Conservation (phyloP, 1,284 basidiomycete species). For the Vanrija sp. region DNA sequence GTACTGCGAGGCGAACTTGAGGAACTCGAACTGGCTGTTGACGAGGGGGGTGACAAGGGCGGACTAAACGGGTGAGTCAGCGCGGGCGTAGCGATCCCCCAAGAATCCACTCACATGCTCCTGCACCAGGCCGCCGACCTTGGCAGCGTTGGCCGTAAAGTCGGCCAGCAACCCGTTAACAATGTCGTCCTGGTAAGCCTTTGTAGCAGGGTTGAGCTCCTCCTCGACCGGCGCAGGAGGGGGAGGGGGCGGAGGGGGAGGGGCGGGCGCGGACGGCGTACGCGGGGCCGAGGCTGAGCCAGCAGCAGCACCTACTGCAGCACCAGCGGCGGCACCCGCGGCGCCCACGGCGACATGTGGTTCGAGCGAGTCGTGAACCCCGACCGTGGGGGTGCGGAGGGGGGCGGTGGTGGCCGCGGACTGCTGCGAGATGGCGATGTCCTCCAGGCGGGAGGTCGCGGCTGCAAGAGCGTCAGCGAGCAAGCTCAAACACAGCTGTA, state of each 20-base stretch:
- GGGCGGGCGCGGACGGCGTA: conserved; percentile 22
- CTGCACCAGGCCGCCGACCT: conserved; percentile 67
- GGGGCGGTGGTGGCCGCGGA: conserved; percentile 22
- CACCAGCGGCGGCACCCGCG: conserved; percentile 39
- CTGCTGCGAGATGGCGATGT: conserved; percentile 61
- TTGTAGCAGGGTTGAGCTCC: conserved; percentile 59
- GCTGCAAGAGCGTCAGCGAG: conserved; percentile 55
- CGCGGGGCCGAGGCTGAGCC: conserved; percentile 23
- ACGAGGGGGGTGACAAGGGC: conserved; percentile 67
- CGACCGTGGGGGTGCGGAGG: conserved; percentile 38
- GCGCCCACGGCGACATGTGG: conserved; percentile 35
- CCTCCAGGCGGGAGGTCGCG: conserved; percentile 89
- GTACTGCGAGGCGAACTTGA: conserved; percentile 68
- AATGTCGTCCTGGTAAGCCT: conserved; percentile 71
- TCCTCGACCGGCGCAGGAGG: conserved; percentile 48
- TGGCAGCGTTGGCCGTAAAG: conserved; percentile 69
- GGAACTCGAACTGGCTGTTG: conserved; percentile 62
- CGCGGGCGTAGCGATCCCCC: not conserved
- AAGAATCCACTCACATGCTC: conserved; percentile 77
- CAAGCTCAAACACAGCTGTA: not conserved
- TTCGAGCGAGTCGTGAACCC: conserved; percentile 39
- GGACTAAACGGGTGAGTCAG: conserved; percentile 54
- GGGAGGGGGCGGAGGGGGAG: conserved; percentile 49
- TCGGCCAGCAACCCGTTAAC: conserved; percentile 67
- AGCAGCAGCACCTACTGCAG: conserved; percentile 37